Conservation (phyloP, 2,329 filamentous ascomycete species). For the Colletotrichum sansevieriae region DNA sequence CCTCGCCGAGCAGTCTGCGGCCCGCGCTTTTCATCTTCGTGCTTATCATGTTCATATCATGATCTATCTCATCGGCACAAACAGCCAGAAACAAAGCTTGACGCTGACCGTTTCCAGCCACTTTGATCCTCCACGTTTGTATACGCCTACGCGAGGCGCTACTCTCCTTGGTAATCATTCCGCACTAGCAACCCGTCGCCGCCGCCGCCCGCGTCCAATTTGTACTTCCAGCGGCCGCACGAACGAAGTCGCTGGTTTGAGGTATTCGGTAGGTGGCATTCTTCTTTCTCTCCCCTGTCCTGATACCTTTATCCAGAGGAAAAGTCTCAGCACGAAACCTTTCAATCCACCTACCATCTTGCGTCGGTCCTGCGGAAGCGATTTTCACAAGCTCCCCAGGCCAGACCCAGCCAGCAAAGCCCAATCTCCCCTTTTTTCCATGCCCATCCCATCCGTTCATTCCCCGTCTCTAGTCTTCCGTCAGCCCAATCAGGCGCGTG, state of each 20-base stretch:
- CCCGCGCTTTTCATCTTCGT: conserved; percentile 17
- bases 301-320: conserved; percentile 42
- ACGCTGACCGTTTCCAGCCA: conserved; percentile 30
- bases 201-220: background rate
- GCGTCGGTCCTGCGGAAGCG: conserved; percentile 51
- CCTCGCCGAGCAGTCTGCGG: conserved; percentile 3
- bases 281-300: conserved; percentile 35
- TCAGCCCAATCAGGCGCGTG: conserved; percentile 37
- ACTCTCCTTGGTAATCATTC: conserved; percentile 8
- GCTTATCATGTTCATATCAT: conserved; percentile 18
- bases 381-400: conserved; percentile 45
- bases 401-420: conserved; percentile 14
- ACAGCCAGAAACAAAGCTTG: conserved; percentile 14
- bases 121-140: conserved; percentile 18
- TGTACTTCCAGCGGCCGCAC: conserved; percentile 28
- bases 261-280: conserved; percentile 30
- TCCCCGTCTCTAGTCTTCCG: conserved; percentile 25
- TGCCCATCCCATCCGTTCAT: conserved; percentile 3
- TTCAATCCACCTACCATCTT: conserved; percentile 45
- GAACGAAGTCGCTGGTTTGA: conserved; percentile 11
- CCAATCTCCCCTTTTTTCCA: background rate
- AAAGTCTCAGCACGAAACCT: conserved; percentile 47
- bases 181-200: conserved; percentile 1
- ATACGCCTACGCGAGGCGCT: background rate
- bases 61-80: conserved; percentile 19